Evolutionary conservation across 2,329 filamentous ascomycete genomes (phyloP).

Genomic region (Coniosporium tulheliwenetii): DNA sequence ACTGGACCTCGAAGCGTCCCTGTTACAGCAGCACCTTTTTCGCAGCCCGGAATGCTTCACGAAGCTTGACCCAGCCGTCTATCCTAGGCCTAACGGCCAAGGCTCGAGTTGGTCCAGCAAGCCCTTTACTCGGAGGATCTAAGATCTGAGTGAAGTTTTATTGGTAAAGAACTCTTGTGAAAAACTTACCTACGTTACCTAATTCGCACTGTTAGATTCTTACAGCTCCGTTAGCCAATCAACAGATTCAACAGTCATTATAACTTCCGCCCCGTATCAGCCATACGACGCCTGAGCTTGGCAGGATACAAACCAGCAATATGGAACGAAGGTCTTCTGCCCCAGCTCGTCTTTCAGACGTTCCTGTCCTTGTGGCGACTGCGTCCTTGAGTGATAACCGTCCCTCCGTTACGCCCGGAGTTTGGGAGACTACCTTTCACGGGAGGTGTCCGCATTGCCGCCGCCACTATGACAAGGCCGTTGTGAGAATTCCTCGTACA

Average conservation of each 20-base stretch:
- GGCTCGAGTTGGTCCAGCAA: too few relatives aligned
- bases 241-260: not conserved
- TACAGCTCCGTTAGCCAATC: not conserved
- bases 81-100: too few relatives aligned
- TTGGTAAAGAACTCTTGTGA: not conserved
- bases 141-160: not conserved
- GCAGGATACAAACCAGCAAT: not conserved
- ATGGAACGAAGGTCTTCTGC: not conserved
- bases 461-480: slow-evolving; percentile 4
- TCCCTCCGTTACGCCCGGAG: not conserved
- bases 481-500: slow-evolving; percentile 1
- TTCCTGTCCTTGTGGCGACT: not conserved
- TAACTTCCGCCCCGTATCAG: not conserved
- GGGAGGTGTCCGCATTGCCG: slow-evolving; percentile 5
- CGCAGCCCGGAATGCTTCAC: too few relatives aligned
- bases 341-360: not conserved
- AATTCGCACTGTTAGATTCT: not conserved
- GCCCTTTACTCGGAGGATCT: not conserved
- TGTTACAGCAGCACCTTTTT: too few relatives aligned
- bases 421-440: slow-evolving; percentile 2
- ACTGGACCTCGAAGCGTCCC: too few relatives aligned
- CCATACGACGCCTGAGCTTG: not conserved
- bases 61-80: too few relatives aligned
- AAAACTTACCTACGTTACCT: not conserved
- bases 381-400: not conserved